Conservation (phyloP, 2,329 filamentous ascomycete species). For the Biscogniauxia sp. region DNA sequence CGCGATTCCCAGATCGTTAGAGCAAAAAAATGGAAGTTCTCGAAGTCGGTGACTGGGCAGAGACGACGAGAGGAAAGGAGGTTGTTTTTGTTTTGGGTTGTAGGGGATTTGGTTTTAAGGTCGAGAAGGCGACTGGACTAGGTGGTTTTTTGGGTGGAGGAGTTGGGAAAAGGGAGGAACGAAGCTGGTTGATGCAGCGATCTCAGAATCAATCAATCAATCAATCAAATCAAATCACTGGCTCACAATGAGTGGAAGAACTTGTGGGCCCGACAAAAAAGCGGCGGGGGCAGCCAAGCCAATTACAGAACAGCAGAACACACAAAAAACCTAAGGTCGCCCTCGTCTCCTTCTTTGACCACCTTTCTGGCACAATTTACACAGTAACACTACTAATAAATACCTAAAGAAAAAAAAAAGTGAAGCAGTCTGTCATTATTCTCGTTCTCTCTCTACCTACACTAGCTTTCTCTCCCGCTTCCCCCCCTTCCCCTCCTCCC, state of each 20-base stretch:
- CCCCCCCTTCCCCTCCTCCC: neutral
- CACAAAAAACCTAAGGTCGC: too few relatives aligned
- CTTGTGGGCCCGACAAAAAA: conserved; percentile 32
- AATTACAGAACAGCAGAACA: neutral
- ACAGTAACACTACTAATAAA: conserved; percentile 9
- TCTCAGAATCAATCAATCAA: conserved; percentile 15
- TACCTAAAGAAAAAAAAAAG: conserved; percentile 1
- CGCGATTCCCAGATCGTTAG: conserved; percentile 37
- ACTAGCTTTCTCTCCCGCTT: too few relatives aligned
- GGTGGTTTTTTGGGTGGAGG: conserved; percentile 25
- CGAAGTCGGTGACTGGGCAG: conserved; percentile 33
- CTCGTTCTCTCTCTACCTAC: too few relatives aligned
- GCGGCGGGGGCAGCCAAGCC: conserved; percentile 20
- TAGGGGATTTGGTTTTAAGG: conserved; percentile 29
- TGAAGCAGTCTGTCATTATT: neutral
- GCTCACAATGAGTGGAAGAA: conserved; percentile 12
- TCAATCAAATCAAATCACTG: conserved; percentile 2
- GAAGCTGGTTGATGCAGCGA: conserved; percentile 26
- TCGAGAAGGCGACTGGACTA: conserved; percentile 14
- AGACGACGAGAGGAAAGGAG: conserved; percentile 35
- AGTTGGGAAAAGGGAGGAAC: conserved; percentile 30
- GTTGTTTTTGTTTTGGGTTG: conserved; percentile 20
- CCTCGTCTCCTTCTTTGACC: neutral
- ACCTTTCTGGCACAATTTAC: neutral
- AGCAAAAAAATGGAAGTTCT: conserved; percentile 26